phyloP scores from a whole-genome alignment of 2,329 filamentous ascomycete species.

The Geosmithia putterillii region DNA sequence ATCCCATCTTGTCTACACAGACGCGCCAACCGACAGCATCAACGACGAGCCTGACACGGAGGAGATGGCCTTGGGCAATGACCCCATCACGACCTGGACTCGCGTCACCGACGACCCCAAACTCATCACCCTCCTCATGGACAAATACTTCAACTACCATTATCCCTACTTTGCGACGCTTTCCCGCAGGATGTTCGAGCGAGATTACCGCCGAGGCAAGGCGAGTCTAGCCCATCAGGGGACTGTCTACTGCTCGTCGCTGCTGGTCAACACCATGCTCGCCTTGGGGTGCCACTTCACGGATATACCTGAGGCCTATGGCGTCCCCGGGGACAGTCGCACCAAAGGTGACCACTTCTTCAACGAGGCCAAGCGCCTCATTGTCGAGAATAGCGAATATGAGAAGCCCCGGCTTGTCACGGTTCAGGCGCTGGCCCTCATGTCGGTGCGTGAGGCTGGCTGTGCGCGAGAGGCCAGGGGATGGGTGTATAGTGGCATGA shows the following conservation, averaged over 20 bases:
- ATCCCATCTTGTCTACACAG: slow-evolving; percentile 79
- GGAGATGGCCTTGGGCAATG: slow-evolving; percentile 40
- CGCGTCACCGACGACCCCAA: slow-evolving; percentile 68
- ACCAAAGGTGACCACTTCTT: slow-evolving; percentile 97
- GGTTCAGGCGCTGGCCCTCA: slow-evolving; percentile 83
- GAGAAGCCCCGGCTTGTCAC: slow-evolving; percentile 80
- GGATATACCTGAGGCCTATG: slow-evolving; percentile 58
- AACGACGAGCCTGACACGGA: slow-evolving; percentile 28
- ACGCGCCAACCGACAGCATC: slow-evolving; percentile 27
- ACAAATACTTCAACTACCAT: slow-evolving; percentile 98
- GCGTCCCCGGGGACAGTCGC: slow-evolving; percentile 58
- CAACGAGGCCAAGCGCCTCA: slow-evolving; percentile 77
- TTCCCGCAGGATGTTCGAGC: slow-evolving; percentile 74
- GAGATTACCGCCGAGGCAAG: slow-evolving; percentile 67
- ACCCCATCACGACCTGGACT: slow-evolving; percentile 79
- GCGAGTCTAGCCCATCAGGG: slow-evolving; percentile 32
- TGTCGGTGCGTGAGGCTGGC: slow-evolving; percentile 93
- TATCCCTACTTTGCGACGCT: slow-evolving; percentile 92
- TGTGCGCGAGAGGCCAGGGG: slow-evolving; percentile 90
- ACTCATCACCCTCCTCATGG: slow-evolving; percentile 75
- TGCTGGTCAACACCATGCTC: slow-evolving; percentile 89
- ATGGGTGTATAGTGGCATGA: slow-evolving; percentile 98
- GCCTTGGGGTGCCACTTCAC: slow-evolving; percentile 92
- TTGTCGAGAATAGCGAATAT: slow-evolving; percentile 86
- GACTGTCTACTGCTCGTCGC: slow-evolving; percentile 71